These are phyloP conservation scores for Trametes punicea DNA, from an alignment of 768 basidiomycete genomes.

Conservation along the genomic window DNA sequence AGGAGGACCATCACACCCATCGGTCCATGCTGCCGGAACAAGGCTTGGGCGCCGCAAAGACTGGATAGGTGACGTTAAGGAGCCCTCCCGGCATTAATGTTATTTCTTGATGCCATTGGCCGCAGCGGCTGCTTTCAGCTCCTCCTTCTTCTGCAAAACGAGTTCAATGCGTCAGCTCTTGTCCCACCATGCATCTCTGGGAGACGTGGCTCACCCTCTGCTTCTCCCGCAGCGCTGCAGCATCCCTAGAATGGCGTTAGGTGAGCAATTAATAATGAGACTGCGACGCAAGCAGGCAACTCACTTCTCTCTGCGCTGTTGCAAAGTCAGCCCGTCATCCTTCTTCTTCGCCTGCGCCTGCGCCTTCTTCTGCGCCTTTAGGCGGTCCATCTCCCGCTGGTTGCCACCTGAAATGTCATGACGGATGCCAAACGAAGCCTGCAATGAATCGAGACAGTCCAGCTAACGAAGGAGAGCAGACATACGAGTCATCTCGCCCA, in stretches of 20 bases:
- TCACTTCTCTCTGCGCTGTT: slow-evolving; percentile 75
- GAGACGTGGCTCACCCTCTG: slow-evolving; percentile 57
- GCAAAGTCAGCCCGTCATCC: slow-evolving; percentile 59
- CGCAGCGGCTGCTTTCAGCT: slow-evolving; percentile 26
- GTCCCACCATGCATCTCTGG: neutral
- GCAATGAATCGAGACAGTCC: slow-evolving; percentile 20
- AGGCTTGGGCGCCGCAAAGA: neutral
- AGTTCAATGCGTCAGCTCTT: neutral
- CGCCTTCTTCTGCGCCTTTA: slow-evolving; percentile 70
- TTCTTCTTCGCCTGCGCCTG: slow-evolving; percentile 52
- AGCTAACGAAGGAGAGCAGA: neutral
- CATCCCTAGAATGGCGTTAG: slow-evolving; percentile 50
- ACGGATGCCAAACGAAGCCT: neutral
- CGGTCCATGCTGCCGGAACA: neutral
- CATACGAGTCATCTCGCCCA: slow-evolving; percentile 21
- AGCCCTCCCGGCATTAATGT: slow-evolving; percentile 22
- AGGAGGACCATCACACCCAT: slow-evolving; percentile 4
- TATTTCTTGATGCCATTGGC: slow-evolving; percentile 28
- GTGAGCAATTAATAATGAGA: neutral
- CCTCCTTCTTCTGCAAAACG: slow-evolving; percentile 31
- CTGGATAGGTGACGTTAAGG: neutral
- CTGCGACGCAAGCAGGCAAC: slow-evolving; percentile 29
- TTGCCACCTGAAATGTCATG: slow-evolving; percentile 59
- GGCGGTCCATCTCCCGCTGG: slow-evolving; percentile 74
- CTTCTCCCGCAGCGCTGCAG: slow-evolving; percentile 70